These are phyloP conservation scores for Russula foetens DNA, from an alignment of 768 basidiomycete genomes.

Conservation along the genomic window DNA sequence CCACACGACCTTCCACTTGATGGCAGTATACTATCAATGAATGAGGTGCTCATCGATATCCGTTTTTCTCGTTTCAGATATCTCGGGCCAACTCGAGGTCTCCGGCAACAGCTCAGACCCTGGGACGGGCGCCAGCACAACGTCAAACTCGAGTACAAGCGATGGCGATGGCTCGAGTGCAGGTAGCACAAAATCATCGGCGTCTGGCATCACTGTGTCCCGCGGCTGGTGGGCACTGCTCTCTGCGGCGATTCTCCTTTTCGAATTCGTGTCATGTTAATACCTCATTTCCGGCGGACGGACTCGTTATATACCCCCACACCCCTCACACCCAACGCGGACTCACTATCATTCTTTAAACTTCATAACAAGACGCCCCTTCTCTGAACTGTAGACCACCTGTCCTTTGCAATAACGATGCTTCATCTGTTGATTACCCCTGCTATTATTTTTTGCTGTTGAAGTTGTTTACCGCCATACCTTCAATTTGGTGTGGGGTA, in stretches of 20 bases:
- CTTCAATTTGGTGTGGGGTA: too few species aligned
- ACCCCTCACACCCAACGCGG: neutral
- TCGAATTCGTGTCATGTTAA: neutral
- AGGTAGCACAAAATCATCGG: neutral
- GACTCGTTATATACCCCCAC: neutral
- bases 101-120: neutral
- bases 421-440: too few species aligned
- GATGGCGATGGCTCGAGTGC: too few species aligned
- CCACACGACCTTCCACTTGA: neutral
- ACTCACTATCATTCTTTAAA: too few species aligned
- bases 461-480: too few species aligned
- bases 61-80: neutral
- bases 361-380: too few species aligned
- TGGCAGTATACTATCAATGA: too few species aligned
- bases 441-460: too few species aligned
- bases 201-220: neutral
- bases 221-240: neutral
- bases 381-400: too few species aligned
- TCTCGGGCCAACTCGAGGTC: neutral
- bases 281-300: neutral
- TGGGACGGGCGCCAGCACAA: neutral
- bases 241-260: neutral
- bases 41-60: too few species aligned
- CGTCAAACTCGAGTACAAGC: neutral
- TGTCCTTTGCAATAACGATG: too few species aligned